Evolutionary conservation across 306 rosid species (phyloP), one percentile per base, ranked within the genome.

Genomic region (Herpetospermum pedunculosum): DNA sequence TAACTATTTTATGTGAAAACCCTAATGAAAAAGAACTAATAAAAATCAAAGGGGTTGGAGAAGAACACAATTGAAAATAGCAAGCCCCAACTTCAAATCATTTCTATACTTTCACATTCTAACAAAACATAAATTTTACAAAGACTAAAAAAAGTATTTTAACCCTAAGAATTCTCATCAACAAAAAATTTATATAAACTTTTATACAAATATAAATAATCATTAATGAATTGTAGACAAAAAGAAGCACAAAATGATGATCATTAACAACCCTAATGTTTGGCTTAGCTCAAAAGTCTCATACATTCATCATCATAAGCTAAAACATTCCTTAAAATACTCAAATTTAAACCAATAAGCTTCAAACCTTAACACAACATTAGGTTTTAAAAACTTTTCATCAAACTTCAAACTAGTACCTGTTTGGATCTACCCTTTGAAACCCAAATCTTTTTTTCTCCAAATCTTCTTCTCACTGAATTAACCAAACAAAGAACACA

Each of bases 401-500:
- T 53, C 40, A 59, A 60, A 29, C 44, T 53, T 5, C 25, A 16
- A 32, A 16, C 0, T 23, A 4, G 15, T 68, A 68, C 73, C 73
- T 68, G 34, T 41, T 25, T 68, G 30, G 37, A 43, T 68, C 73
- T 43, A 7, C 19, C 29, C 53, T 23, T 68, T 26, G 23, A 68
- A 23, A 40, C 30, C 13, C 72, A 40, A 40, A 64, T n/a, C 32
- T 60, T 57, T 18, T 57, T 29, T 57, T 57, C 64, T 57, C 38
- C 38, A 57, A 57, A 59, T 2, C 11, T 35, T 44, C 19, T 26
- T 21, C 28, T 38, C 47, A 35, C 26, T 40, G 52, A 67, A n/a
- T n/a, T n/a, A n/a, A 67, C 72, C 72, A 64, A 38, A 67, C 23
- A 38, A 63, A 63, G 28, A 63, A 63, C 13, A 19, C 47, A 64